A percentile compares a stretch with the other conserved stretches of the same genome.
These are phyloP conservation scores for Catharanthus roseus DNA, from an alignment of 257 asterid genomes.

Conservation along the genomic window DNA sequence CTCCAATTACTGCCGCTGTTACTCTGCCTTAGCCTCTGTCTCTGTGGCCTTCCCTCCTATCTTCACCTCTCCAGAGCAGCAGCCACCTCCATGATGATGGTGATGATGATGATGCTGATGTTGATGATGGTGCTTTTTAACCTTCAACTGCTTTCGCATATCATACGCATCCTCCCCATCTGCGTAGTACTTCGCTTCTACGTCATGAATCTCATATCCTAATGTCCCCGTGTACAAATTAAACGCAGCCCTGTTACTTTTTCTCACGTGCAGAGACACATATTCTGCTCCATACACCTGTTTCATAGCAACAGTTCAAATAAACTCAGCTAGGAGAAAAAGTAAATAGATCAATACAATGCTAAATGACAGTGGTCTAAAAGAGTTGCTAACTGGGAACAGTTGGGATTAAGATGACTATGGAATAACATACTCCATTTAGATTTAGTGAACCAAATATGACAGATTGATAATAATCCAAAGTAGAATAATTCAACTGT, in stretches of 20 bases:
- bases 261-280: constrained; percentile 92
- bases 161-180: constrained; percentile 99
- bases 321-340: constrained; percentile 2
- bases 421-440: not conserved
- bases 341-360: not conserved
- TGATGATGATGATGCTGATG: constrained; percentile 61
- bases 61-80: constrained; percentile 68
- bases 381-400: not conserved
- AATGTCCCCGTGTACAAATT: constrained; percentile 80
- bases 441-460: not conserved
- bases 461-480: not conserved
- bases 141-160: constrained; percentile 89
- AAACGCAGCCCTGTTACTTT: constrained; percentile 89
- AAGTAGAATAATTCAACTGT: not conserved
- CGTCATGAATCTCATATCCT: constrained; percentile 84
- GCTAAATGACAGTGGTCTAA: not conserved
- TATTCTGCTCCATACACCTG: constrained; percentile 91
- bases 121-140: constrained; percentile 56
- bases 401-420: too few species aligned
- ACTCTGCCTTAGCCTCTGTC: constrained; percentile 28
- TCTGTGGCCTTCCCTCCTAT: constrained; percentile 36
- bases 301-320: constrained; percentile 13
- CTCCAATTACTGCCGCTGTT: constrained; percentile 6
- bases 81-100: constrained; percentile 81
- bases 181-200: constrained; percentile 94